These are phyloP conservation scores for Phialocephala sp. DNA, from an alignment of 2,329 filamentous ascomycete species.

Conservation along the genomic window DNA sequence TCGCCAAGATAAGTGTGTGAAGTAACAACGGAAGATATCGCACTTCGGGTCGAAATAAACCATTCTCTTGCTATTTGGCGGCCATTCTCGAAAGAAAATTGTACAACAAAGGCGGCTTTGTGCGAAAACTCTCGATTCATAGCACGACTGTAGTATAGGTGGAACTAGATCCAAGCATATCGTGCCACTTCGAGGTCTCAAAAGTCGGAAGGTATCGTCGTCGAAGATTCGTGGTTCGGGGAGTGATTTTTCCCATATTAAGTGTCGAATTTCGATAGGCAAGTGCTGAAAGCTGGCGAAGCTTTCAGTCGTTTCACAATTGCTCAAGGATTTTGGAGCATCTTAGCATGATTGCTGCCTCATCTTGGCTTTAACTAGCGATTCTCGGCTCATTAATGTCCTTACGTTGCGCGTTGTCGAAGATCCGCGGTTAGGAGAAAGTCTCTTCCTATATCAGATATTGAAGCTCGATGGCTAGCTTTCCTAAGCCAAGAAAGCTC, in stretches of 20 bases:
- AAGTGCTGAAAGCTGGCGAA: background rate
- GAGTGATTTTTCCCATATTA: slow-evolving; percentile 12
- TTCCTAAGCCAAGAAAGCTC: too few species aligned
- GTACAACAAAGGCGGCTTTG: background rate
- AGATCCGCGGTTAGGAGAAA: too few species aligned
- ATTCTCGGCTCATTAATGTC: background rate
- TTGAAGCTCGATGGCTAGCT: too few species aligned
- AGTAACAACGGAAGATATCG: background rate
- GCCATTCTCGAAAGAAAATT: background rate
- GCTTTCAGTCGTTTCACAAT: background rate
- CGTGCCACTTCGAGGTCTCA: slow-evolving; percentile 1
- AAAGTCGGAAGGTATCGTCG: slow-evolving; percentile 12
- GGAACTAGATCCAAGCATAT: background rate
- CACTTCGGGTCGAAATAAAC: background rate
- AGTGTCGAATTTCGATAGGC: slow-evolving; percentile 4
- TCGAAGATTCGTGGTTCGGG: slow-evolving; percentile 16
- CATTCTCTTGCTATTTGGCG: background rate
- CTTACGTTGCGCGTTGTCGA: background rate
- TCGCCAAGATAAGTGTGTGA: background rate
- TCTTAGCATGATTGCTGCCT: background rate
- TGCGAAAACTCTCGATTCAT: background rate
- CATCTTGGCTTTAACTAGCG: background rate
- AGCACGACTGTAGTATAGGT: background rate
- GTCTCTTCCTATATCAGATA: too few species aligned
- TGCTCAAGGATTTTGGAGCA: background rate